Evolutionary conservation across 2,329 filamentous ascomycete genomes (phyloP).

Genomic region (Diaporthe ilicicola): DNA sequence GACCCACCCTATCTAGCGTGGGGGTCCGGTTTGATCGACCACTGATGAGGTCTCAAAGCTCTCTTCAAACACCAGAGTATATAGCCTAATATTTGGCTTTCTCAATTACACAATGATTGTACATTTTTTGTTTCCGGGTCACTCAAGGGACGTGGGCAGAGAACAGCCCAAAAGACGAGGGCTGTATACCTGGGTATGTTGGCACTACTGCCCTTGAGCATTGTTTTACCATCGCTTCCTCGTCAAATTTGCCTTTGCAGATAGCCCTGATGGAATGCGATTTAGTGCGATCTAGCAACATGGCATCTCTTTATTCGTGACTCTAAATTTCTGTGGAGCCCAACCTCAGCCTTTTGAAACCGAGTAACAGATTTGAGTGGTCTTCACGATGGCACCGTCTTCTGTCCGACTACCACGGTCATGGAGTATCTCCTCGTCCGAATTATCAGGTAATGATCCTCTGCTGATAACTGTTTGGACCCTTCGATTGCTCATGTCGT

Average conservation of each 20-base stretch:
- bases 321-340: fast-evolving
- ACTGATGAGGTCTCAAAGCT: neutral
- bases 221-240: too few relatives aligned
- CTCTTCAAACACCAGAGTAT: neutral
- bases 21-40: neutral
- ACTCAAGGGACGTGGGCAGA: neutral
- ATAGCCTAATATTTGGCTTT: neutral
- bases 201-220: too few relatives aligned
- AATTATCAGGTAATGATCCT: neutral
- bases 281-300: too few relatives aligned
- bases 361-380: neutral
- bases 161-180: too few relatives aligned
- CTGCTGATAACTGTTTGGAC: neutral
- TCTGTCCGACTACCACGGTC: neutral
- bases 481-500: neutral
- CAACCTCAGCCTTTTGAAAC: neutral
- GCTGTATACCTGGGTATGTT: too few relatives aligned
- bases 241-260: too few relatives aligned
- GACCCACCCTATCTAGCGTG: neutral
- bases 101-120: neutral
- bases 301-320: too few relatives aligned
- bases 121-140: too few relatives aligned
- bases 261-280: too few relatives aligned
- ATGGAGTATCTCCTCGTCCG: neutral
- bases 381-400: neutral